A percentile compares a stretch with the other conserved stretches of the same genome.
phyloP scores from a whole-genome alignment of 116 monocot species.

The Papilionanthe hybrid region DNA sequence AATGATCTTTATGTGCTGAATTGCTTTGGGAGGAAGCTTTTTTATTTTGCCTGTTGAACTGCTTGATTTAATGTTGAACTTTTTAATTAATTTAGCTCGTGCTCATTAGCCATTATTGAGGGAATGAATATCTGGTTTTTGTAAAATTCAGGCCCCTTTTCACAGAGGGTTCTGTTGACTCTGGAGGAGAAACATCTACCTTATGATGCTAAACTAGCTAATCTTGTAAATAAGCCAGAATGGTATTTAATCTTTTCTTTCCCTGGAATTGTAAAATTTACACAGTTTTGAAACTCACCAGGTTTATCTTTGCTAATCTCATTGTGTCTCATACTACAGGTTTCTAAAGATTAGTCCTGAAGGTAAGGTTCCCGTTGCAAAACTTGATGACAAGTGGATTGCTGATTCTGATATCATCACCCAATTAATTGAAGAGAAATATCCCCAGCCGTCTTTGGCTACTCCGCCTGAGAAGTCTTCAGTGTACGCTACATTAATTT shows the following conservation, averaged over 20 bases:
- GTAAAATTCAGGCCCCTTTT: conserved; percentile 68
- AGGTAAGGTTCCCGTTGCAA: conserved; percentile 76
- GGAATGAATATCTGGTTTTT: not conserved
- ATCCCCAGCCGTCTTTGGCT: conserved; percentile 61
- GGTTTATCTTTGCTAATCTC: not conserved
- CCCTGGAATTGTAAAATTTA: not conserved
- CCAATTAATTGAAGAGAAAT: conserved; percentile 74
- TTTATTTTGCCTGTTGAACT: not conserved
- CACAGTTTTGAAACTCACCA: not conserved
- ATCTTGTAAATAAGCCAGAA: conserved; percentile 75
- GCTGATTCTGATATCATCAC: conserved; percentile 91
- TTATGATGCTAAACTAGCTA: conserved; percentile 70
- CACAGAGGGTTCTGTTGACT: conserved; percentile 78
- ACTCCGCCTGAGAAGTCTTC: conserved; percentile 73
- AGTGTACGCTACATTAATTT: conserved; percentile 33
- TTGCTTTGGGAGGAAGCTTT: not conserved
- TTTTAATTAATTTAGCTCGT: not conserved
- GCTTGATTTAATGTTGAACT: not conserved
- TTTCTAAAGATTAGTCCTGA: conserved; percentile 73
- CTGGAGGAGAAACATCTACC: conserved; percentile 82
- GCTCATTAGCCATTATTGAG: not conserved
- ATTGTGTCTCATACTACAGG: conserved; percentile 29
- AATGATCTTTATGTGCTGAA: not conserved
- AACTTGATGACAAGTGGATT: conserved; percentile 80
- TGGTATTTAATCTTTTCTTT: conserved; percentile 42